Conservation (phyloP, 768 basidiomycete species). For the Jaapia argillacea region DNA sequence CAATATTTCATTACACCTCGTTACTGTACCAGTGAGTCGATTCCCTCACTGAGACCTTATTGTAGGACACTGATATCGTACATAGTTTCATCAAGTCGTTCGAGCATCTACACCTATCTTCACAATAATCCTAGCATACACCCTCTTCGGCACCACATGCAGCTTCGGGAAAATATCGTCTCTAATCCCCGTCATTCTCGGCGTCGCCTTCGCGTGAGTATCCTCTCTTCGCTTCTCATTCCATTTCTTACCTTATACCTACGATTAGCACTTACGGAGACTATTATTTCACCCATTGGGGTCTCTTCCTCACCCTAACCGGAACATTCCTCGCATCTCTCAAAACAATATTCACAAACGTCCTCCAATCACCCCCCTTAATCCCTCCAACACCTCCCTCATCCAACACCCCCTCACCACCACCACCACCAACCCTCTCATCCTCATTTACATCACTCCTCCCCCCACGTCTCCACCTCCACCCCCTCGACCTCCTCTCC, state of each 20-base stretch:
- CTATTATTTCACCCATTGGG: conserved; percentile 82
- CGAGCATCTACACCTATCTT: conserved; percentile 90
- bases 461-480: conserved; percentile 31
- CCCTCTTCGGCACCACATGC: conserved; percentile 55
- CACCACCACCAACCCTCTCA: conserved; percentile 1
- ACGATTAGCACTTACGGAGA: conserved; percentile 85
- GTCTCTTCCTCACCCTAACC: conserved; percentile 79
- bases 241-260: neutral
- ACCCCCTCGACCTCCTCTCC: conserved; percentile 80
- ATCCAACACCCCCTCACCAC: conserved; percentile 7
- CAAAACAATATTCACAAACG: conserved; percentile 88
- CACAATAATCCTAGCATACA: conserved; percentile 66
- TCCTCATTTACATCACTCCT: neutral
- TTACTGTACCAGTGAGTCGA: conserved; percentile 78
- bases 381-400: conserved; percentile 9
- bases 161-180: conserved; percentile 57
- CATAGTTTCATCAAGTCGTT: conserved; percentile 93
- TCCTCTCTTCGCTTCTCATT: conserved; percentile 2
- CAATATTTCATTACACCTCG: conserved; percentile 81
- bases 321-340: conserved; percentile 89
- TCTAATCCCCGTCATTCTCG: conserved; percentile 76
- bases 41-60: no score
- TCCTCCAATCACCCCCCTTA: conserved; percentile 41
- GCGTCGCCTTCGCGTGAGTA: conserved; percentile 85
- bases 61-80: conserved; percentile 1